These are phyloP conservation scores for Metschnikowia sp. DNA, from an alignment of 805 yeast species.

Conservation along the genomic window DNA sequence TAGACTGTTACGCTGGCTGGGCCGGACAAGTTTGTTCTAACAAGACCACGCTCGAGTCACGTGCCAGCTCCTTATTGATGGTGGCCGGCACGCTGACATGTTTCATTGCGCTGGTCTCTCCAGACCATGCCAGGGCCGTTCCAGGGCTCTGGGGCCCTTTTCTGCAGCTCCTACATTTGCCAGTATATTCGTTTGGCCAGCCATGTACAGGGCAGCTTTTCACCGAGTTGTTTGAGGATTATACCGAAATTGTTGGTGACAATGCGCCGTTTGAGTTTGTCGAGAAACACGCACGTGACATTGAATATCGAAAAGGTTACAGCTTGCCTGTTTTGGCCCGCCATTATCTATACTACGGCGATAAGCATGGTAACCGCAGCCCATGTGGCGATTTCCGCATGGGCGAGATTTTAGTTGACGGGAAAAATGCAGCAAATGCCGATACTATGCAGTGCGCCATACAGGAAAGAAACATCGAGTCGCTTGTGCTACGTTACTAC, in stretches of 20 bases:
- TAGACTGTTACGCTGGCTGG: slow-evolving; percentile 55
- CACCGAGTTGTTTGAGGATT: slow-evolving; percentile 43
- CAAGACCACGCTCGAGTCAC: neutral
- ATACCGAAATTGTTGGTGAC: slow-evolving; percentile 4
- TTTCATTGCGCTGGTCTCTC: slow-evolving; percentile 28
- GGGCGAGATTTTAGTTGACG: slow-evolving; percentile 51
- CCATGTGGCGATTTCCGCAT: slow-evolving; percentile 50
- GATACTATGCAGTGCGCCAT: slow-evolving; percentile 4
- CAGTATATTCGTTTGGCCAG: slow-evolving; percentile 53
- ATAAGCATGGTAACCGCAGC: slow-evolving; percentile 55
- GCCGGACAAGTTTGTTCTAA: slow-evolving; percentile 16
- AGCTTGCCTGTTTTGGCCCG: slow-evolving; percentile 26
- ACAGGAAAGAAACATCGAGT: slow-evolving; percentile 26
- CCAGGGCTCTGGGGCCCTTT: slow-evolving; percentile 66
- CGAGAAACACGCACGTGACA: slow-evolving; percentile 20
- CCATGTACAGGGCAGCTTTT: slow-evolving; percentile 56
- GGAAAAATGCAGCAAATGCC: slow-evolving; percentile 22
- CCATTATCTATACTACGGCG: slow-evolving; percentile 49
- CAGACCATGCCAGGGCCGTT: slow-evolving; percentile 22
- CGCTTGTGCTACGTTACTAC: slow-evolving; percentile 42
- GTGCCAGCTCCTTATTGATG: slow-evolving; percentile 32
- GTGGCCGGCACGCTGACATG: slow-evolving; percentile 67
- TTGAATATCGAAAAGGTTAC: slow-evolving; percentile 22
- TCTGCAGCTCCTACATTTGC: slow-evolving; percentile 27
- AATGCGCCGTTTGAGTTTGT: slow-evolving; percentile 14